These are phyloP conservation scores for Phialemonium atrogriseum DNA, from an alignment of 2,329 filamentous ascomycete genomes.

Conservation along the genomic window DNA sequence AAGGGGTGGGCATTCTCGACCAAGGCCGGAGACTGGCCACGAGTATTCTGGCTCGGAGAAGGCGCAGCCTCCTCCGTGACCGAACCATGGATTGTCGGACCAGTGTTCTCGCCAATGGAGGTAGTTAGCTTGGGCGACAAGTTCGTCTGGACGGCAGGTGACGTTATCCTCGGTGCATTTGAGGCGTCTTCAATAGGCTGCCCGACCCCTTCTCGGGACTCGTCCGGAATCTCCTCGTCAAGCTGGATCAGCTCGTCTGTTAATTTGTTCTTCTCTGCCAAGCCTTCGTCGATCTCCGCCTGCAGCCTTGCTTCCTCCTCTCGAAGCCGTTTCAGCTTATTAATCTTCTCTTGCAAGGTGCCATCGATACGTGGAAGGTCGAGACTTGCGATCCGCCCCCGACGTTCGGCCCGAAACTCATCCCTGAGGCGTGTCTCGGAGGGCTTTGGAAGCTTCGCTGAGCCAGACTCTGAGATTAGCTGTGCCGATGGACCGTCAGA, in stretches of 20 bases:
- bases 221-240: slow-evolving; percentile 25
- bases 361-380: slow-evolving; percentile 30
- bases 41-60: no score
- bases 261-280: slow-evolving; percentile 24
- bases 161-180: no score
- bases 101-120: no score
- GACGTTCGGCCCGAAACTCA: slow-evolving; percentile 13
- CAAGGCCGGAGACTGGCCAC: no score
- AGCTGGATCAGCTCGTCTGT: slow-evolving; percentile 24
- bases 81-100: no score
- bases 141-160: no score
- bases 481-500: slow-evolving; percentile 15
- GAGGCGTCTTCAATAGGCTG: no score
- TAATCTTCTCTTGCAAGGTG: slow-evolving; percentile 33
- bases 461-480: slow-evolving; percentile 13
- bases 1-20: no score
- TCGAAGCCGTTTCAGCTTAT: slow-evolving; percentile 36
- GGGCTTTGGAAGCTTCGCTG: slow-evolving; percentile 17
- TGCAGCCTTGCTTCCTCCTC: slow-evolving; percentile 39
- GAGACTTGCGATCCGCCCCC: slow-evolving; percentile 27
- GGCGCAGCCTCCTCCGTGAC: no score
- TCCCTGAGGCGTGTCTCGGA: slow-evolving; percentile 8
- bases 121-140: no score
- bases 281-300: slow-evolving; percentile 31
- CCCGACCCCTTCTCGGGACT: slow-evolving; percentile 10